Evolutionary conservation across 2,329 filamentous ascomycete genomes (phyloP).

Genomic region (Aspergillus brunneoviolaceus): DNA sequence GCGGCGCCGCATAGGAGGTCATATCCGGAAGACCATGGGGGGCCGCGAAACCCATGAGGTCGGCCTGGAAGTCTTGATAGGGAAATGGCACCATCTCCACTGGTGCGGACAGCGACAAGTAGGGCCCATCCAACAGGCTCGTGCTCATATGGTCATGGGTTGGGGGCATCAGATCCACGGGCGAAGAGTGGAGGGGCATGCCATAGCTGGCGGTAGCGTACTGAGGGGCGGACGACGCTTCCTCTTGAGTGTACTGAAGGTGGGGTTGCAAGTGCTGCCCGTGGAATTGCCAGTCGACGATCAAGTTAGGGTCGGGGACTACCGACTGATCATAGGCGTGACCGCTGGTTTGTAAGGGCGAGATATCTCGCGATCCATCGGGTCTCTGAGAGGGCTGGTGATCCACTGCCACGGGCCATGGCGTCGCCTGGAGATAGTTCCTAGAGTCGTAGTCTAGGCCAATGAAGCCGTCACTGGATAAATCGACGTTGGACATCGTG

Average conservation of each 20-base stretch:
- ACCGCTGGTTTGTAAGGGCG: constrained; percentile 45
- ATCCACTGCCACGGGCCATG: constrained; percentile 46
- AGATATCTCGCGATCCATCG: constrained; percentile 42
- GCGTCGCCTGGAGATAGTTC: constrained; percentile 44
- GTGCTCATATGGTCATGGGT: constrained; percentile 63
- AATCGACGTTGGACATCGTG: constrained; percentile 47
- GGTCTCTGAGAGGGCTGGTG: constrained; percentile 40
- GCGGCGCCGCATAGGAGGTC: constrained; percentile 38
- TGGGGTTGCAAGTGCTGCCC: constrained; percentile 39
- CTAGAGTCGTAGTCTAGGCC: constrained; percentile 50
- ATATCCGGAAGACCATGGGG: constrained; percentile 49
- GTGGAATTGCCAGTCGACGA: constrained; percentile 48
- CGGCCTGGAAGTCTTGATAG: constrained; percentile 76
- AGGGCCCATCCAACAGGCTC: constrained; percentile 62
- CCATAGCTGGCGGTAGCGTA: constrained; percentile 59
- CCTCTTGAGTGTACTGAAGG: constrained; percentile 48
- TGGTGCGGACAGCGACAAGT: constrained; percentile 53
- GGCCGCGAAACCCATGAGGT: constrained; percentile 57
- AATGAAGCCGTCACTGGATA: constrained; percentile 47
- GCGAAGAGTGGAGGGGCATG: constrained; percentile 44
- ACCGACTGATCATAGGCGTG: constrained; percentile 46
- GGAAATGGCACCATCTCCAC: constrained; percentile 68
- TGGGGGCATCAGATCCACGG: constrained; percentile 58
- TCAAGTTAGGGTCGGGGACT: constrained; percentile 44
- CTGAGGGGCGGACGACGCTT: constrained; percentile 55